Evolutionary conservation across 257 asterid genomes (phyloP).

Genomic region (Nicotiana tomentosiformis): DNA sequence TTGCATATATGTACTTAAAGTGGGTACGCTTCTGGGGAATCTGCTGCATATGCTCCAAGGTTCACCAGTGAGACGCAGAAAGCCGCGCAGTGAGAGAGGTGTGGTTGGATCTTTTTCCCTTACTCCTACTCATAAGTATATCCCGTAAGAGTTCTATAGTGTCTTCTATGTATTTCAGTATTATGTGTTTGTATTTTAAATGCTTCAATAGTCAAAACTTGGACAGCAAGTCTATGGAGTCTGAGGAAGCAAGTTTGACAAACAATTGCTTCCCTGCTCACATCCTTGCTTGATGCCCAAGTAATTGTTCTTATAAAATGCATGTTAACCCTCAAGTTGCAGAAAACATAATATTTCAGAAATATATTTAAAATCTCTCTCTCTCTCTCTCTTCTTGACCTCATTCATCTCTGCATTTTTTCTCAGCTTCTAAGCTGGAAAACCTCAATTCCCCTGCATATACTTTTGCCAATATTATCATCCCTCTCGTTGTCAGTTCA

Average conservation of each 20-base stretch:
- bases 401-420: neutral
- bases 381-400: neutral
- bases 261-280: neutral
- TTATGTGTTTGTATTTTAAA: neutral
- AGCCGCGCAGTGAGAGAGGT: neutral
- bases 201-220: neutral
- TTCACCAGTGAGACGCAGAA: neutral
- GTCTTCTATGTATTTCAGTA: neutral
- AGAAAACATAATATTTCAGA: neutral
- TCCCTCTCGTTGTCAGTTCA: neutral
- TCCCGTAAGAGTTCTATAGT: neutral
- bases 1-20: neutral
- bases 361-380: neutral
- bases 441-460: neutral
- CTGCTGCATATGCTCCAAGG: neutral
- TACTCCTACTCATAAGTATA: neutral
- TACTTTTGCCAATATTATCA: neutral
- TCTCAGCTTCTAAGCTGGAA: neutral
- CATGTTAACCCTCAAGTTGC: neutral
- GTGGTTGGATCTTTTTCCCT: neutral
- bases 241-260: conserved; percentile 2
- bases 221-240: neutral
- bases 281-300: neutral
- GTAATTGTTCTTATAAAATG: neutral
- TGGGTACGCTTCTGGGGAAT: neutral